phyloP scores from a whole-genome alignment of 352 stramenopile genomes.

The Phytopythium vexans region DNA sequence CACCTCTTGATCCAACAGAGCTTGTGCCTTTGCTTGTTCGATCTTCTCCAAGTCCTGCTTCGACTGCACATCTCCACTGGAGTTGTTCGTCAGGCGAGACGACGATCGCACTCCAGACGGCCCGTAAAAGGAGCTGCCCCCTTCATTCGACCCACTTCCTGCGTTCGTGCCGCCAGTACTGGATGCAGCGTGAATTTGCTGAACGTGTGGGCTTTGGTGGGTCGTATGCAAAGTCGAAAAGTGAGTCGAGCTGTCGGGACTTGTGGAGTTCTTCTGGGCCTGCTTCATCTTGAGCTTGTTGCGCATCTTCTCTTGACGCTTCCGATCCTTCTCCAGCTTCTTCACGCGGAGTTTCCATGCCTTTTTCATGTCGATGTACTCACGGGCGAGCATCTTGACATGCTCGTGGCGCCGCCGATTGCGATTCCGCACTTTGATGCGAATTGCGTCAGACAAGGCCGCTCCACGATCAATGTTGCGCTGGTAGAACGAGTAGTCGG shows the following conservation, averaged over 20 bases:
- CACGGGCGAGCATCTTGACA: constrained; percentile 64
- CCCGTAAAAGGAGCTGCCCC: constrained; percentile 8
- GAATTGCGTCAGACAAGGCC: constrained; percentile 48
- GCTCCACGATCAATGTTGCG: constrained; percentile 55
- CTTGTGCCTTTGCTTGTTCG: constrained; percentile 73
- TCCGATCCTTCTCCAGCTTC: constrained; percentile 84
- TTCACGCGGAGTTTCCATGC: constrained; percentile 83
- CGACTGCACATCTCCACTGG: constrained; percentile 61
- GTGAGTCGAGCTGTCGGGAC: constrained; percentile 14
- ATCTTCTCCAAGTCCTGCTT: constrained; percentile 81
- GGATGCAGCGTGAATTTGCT: constrained; percentile 34
- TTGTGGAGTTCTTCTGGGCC: constrained; percentile 30
- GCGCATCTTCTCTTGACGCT: constrained; percentile 78
- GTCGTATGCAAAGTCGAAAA: constrained; percentile 27
- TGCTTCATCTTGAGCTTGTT: constrained; percentile 66
- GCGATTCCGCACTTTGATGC: constrained; percentile 54
- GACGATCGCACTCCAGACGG: constrained; percentile 59
- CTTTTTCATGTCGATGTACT: constrained; percentile 83
- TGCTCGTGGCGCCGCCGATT: constrained; percentile 69
- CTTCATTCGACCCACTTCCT: background rate
- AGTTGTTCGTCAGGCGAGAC: constrained; percentile 86
- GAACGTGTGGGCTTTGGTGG: constrained; percentile 34
- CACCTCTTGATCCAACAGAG: constrained; percentile 74
- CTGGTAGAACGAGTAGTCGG: constrained; percentile 76
- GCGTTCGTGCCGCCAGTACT: constrained; percentile 19